Evolutionary conservation across 257 asterid genomes (phyloP), one percentile per base, ranked within the genome.

Genomic region (Haberlea rhodopensis): DNA sequence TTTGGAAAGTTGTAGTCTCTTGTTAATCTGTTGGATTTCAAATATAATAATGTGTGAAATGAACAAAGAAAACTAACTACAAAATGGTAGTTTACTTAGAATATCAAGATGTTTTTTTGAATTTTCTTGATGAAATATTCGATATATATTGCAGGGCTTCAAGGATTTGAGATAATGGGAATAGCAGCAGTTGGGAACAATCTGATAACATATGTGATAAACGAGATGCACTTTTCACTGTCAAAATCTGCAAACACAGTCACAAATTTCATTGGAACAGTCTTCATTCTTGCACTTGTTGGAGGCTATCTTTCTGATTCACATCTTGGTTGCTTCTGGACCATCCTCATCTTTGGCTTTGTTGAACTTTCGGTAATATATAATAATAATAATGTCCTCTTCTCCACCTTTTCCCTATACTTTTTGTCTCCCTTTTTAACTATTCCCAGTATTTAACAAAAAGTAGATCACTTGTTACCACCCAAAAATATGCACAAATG

Each of bases 161-260:
- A 92, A 80, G 96, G 88, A 72, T 80, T 92, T 58, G 99, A 92
- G 87, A 92, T 87, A 71, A 89, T 87, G 99, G 99, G 83, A 43
- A 89, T 92, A 77, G 99, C 97, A 0, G 99, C 94, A 18, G 97
- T 92, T 13, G 99, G 97, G 72, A 92, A 89, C 83, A 92, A 92
- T 62, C 87, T 89, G 5, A 92, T 92, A 72, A 92, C 97, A 0
- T 92, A 92, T 53, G 78, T 86, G 27, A 85, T 87, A 65, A 89
- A 85, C 55, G 99, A 92, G 82, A 92, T 92, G 99, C 99, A 92
- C 74, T 92, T 89, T 71, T 79, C 97, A 0, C 60, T 92, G 77
- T 80, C 99, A 0, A 70, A 85, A 63, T 71, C 97, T 2, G 99
- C 97, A 34, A 92, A 89, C 75, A 80, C 79, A 9, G 99, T 89